Base-by-base conservation (phyloP, 1,284 basidiomycete genomes). In the Phlebopus sp. region DNA sequence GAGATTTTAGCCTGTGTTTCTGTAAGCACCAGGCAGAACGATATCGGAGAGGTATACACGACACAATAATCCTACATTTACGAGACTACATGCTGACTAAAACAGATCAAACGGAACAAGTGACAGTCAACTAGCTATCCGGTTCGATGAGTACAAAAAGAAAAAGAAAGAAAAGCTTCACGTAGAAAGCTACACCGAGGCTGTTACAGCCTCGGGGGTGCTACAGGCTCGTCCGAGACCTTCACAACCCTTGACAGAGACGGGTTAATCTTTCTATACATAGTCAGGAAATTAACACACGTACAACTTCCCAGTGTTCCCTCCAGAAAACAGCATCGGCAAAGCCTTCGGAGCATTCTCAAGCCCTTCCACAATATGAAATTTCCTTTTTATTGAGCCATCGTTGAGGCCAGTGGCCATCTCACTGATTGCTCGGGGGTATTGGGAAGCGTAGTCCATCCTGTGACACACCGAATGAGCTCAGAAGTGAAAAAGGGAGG, bases 311-410 rank as follows among this genome's bases (percentile, higher is more conserved):
- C 92, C 91, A 0, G 77, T 84, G 62, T 93, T 94, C 25, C 77
- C 82, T n/a, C 91, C 91, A 1, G 68, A 78, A 68, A 84, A 94
- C 27, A 95, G 71, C 67, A 90, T 69, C 9, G 76, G 76, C 47
- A 94, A 66, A 4, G 85, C 80, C 11, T 73, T 69, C 0, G 88
- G 84, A 23, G 86, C 87, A 45, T 83, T 79, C 51, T 86, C 80
- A 27, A 93, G 69, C 0, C 88, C 90, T 47, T 88, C 75, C 1
- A 88, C 77, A 36, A 92, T 70, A 57, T 91, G 86, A 69, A 91
- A 93, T 55, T 86, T 85, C 40, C 88, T 78, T 63, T 91, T 87
- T 53, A 97, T 70, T 45, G 84, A 79, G n/a, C 92, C 91, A 46
- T 81, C 78, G 30, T 67, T 64, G 8, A 90, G 67, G 55, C 78